phyloP scores from a whole-genome alignment of 2,329 filamentous ascomycete species.

The Fusarium sambucinum region DNA sequence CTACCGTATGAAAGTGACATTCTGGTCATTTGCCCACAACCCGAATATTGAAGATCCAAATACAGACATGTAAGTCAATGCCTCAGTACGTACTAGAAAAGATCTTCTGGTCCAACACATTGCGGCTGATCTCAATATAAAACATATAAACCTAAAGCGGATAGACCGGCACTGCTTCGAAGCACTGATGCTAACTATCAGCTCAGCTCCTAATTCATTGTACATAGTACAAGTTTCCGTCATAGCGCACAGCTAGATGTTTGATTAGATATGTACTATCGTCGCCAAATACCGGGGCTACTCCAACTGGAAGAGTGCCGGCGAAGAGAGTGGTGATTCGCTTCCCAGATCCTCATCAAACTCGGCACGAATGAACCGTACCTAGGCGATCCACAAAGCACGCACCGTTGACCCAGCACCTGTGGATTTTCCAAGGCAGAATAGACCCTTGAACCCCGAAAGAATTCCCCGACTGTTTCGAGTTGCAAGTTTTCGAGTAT shows the following conservation, averaged over 20 bases:
- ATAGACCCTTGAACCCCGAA: conserved; percentile 35
- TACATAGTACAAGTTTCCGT: background rate
- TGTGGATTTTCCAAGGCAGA: conserved; percentile 37
- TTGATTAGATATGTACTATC: background rate
- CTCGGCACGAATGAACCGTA: conserved; percentile 48
- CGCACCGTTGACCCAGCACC: conserved; percentile 21
- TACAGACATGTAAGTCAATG: background rate
- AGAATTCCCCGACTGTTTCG: conserved; percentile 33
- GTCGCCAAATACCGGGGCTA: conserved; percentile 45
- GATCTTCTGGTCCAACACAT: background rate
- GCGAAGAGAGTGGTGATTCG: conserved; percentile 27
- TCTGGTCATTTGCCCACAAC: background rate
- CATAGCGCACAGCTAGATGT: background rate
- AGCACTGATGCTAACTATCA: background rate
- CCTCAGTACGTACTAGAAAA: background rate
- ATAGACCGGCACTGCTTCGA: background rate
- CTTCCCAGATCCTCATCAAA: conserved; percentile 42
- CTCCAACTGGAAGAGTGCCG: conserved; percentile 47
- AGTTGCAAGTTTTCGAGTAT: conserved; percentile 38
- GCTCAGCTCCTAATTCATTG: background rate
- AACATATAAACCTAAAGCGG: background rate
- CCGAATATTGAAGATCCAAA: background rate
- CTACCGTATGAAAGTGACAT: background rate
- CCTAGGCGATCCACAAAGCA: conserved; percentile 47
- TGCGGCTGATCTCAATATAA: background rate